Conservation (phyloP, 73 alveolate species). For the Diophrys sp. region DNA sequence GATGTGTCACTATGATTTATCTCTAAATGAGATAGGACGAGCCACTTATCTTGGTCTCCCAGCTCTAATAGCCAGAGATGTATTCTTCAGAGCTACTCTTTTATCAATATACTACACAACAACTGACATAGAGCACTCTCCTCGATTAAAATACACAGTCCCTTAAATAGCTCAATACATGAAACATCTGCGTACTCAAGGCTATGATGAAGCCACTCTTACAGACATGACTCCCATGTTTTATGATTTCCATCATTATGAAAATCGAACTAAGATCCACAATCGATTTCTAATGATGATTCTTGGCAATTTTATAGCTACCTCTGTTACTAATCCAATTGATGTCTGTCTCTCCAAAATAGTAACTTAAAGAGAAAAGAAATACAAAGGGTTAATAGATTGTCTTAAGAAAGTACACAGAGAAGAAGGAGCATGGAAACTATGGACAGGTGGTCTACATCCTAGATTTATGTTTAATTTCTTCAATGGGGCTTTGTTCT, state of each 20-base stretch:
- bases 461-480: slow-evolving; percentile 51
- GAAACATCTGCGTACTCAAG: slow-evolving; percentile 23
- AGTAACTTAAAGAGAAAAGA: slow-evolving; percentile 27
- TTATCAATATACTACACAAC: slow-evolving; percentile 43
- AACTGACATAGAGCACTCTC: slow-evolving; percentile 44
- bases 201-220: slow-evolving; percentile 33
- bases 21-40: slow-evolving; percentile 3
- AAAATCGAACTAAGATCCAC: slow-evolving; percentile 44
- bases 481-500: slow-evolving; percentile 35
- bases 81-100: slow-evolving; percentile 28
- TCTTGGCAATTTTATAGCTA: slow-evolving; percentile 39
- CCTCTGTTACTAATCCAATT: slow-evolving; percentile 51
- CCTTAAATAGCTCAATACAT: slow-evolving; percentile 37
- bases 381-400: slow-evolving; percentile 37
- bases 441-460: slow-evolving; percentile 35
- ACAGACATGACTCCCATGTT: slow-evolving; percentile 29
- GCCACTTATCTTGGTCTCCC: slow-evolving; percentile 46
- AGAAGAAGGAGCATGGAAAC: slow-evolving; percentile 43
- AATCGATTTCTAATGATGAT: slow-evolving; percentile 26
- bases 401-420: slow-evolving; percentile 26
- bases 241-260: slow-evolving; percentile 50
- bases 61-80: slow-evolving; percentile 51
- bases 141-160: slow-evolving; percentile 39
- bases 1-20: slow-evolving; percentile 37
- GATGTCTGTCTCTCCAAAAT: slow-evolving; percentile 54